These are phyloP conservation scores for Zygosaccharomyces siamensis DNA, from an alignment of 805 yeast genomes.

Conservation along the genomic window DNA sequence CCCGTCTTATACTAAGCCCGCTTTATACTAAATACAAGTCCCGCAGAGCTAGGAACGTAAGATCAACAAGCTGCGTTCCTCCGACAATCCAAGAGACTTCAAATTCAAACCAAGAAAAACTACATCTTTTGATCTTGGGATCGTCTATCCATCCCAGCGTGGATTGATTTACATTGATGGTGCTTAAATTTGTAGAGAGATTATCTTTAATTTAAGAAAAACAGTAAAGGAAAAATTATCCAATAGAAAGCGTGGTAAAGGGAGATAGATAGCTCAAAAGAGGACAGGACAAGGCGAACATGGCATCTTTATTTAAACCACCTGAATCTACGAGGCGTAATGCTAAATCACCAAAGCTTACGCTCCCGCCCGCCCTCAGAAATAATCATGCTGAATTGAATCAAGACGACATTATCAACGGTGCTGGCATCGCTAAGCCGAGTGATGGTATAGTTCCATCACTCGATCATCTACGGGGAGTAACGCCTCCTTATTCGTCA, in stretches of 20 bases:
- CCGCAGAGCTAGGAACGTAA: conserved; percentile 1
- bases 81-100: neutral
- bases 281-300: conserved; percentile 5
- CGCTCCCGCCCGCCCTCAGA: conserved; percentile 38
- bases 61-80: neutral
- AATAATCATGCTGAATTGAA: conserved; percentile 10
- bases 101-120: neutral
- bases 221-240: neutral
- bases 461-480: conserved; percentile 1
- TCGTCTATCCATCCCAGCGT: neutral
- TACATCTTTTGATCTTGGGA: neutral
- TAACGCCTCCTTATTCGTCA: conserved; percentile 18
- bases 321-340: conserved; percentile 41
- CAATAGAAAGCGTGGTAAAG: neutral
- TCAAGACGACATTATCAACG: conserved; percentile 6
- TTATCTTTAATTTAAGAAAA: neutral
- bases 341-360: conserved; percentile 41
- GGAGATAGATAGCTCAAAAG: neutral
- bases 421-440: conserved; percentile 3
- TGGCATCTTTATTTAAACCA: conserved; percentile 37
- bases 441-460: neutral
- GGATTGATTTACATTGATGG: neutral
- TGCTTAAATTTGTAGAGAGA: neutral
- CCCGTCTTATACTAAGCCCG: conserved; percentile 5
- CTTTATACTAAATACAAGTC: conserved; percentile 1